A percentile compares a stretch with the other conserved stretches of the same genome.
Evolutionary conservation across 2,329 filamentous ascomycete genomes (phyloP).

Genomic region (Apiospora hydei): DNA sequence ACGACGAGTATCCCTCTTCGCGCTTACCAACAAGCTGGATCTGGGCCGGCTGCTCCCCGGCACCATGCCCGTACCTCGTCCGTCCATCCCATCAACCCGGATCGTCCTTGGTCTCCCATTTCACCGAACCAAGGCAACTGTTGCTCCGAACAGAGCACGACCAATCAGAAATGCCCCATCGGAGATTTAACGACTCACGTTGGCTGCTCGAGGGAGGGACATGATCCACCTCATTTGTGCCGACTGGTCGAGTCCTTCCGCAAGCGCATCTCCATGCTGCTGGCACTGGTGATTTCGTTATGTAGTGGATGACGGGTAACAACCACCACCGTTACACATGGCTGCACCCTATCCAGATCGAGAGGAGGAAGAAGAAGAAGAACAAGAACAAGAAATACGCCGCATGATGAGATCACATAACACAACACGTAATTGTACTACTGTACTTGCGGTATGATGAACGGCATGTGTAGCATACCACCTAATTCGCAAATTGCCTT

Average conservation of each 20-base stretch:
- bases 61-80: neutral
- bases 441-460: neutral
- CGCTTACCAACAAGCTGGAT: slow-evolving; percentile 15
- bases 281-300: neutral
- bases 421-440: neutral
- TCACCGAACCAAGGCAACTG: neutral
- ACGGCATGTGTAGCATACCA: neutral
- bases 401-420: neutral
- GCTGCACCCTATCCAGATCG: neutral
- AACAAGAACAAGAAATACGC: neutral
- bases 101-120: neutral
- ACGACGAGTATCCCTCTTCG: neutral
- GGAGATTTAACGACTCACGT: neutral
- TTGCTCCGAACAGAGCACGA: neutral
- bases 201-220: neutral
- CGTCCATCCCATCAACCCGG: neutral
- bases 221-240: neutral
- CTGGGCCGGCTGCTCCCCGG: neutral
- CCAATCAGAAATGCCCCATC: neutral
- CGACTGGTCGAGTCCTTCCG: slow-evolving; percentile 13
- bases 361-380: neutral
- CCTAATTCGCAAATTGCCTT: neutral
- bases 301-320: neutral
- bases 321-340: slow-evolving; percentile 11
- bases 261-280: neutral